Evolutionary conservation across 176 grass and related monocot species (phyloP).

Genomic region (Metroxylon sagu): DNA sequence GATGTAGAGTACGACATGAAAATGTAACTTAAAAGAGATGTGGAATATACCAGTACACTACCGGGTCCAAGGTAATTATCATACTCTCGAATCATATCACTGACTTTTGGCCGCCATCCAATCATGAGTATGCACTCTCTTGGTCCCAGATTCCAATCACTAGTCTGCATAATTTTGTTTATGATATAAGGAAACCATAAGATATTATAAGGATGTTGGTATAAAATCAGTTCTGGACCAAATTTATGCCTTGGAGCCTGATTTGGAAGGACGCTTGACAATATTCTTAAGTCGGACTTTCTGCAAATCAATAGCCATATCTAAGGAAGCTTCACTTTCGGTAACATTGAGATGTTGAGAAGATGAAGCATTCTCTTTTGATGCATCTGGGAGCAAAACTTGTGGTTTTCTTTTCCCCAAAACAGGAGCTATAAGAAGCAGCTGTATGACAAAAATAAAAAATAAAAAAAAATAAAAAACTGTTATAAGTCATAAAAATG

Average conservation of each 20-base stretch:
- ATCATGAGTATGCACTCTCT: constrained; percentile 75
- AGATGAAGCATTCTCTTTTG: constrained; percentile 22
- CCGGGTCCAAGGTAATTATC: constrained; percentile 94
- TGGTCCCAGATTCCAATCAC: constrained; percentile 72
- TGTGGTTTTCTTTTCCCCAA: constrained; percentile 41
- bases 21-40: no score
- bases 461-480: constrained; percentile 1
- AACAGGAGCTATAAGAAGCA: constrained; percentile 84
- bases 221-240: background rate
- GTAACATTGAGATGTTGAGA: constrained; percentile 28
- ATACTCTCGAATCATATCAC: constrained; percentile 92
- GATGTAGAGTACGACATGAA: no score
- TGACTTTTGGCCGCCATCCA: constrained; percentile 87
- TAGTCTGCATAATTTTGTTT: constrained; percentile 41
- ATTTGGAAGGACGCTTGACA: constrained; percentile 53
- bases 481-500: constrained; percentile 9
- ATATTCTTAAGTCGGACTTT: constrained; percentile 67
- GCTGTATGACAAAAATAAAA: constrained; percentile 38
- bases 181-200: background rate
- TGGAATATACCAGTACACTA: constrained; percentile 66
- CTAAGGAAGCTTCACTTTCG: constrained; percentile 27
- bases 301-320: constrained; percentile 29
- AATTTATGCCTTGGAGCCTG: constrained; percentile 59
- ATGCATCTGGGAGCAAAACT: constrained; percentile 27
- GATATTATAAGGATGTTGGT: background rate